Evolutionary conservation across 805 yeast species (phyloP).

Genomic region (Martiniozyma abietophila): DNA sequence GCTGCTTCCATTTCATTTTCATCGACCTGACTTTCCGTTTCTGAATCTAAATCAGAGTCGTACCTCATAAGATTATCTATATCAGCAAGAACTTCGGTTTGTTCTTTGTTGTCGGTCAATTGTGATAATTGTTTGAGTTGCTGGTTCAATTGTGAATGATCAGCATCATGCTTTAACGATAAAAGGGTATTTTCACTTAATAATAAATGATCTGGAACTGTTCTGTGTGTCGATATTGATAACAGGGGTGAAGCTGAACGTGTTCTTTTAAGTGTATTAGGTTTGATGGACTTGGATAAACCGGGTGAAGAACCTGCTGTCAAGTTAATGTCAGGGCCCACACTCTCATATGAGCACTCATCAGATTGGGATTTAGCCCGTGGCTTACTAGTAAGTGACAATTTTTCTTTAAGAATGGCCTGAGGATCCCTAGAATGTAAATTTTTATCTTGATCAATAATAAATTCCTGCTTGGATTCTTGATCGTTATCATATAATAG

Average conservation of each 20-base stretch:
- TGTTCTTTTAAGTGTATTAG: neutral
- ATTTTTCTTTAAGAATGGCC: neutral
- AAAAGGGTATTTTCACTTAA: constrained; percentile 12
- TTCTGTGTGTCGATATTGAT: neutral
- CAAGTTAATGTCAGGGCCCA: constrained; percentile 3
- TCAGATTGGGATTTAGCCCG: neutral
- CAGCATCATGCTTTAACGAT: no score
- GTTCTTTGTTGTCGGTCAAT: constrained; percentile 1
- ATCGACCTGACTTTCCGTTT: constrained; percentile 6
- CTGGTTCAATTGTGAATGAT: constrained; percentile 24
- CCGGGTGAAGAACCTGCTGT: neutral
- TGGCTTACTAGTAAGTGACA: neutral
- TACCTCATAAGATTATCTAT: constrained; percentile 7
- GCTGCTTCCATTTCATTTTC: constrained; percentile 11
- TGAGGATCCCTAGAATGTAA: neutral
- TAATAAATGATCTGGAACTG: constrained; percentile 2
- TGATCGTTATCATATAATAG: neutral
- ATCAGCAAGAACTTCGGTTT: constrained; percentile 1
- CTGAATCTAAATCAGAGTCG: constrained; percentile 11
- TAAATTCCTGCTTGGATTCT: neutral
- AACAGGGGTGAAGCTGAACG: neutral
- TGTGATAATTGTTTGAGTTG: constrained; percentile 22
- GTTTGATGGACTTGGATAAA: neutral
- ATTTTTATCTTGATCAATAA: neutral
- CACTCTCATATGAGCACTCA: neutral